Evolutionary conservation across 768 basidiomycete genomes (phyloP).

Genomic region (Royoungia palumana): DNA sequence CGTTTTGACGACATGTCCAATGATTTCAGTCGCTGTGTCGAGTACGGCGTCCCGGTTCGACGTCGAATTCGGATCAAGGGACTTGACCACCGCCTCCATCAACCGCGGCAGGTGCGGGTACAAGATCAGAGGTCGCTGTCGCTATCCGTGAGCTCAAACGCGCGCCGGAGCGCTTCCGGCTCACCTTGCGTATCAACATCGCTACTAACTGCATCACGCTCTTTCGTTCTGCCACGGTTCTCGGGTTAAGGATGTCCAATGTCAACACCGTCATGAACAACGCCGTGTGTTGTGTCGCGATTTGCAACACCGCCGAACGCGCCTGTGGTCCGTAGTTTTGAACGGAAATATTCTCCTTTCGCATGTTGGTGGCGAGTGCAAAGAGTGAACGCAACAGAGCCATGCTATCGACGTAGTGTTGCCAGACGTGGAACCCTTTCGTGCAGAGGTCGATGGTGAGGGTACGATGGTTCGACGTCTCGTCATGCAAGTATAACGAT

Average conservation of each 20-base stretch:
- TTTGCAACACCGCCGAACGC: slow-evolving; percentile 76
- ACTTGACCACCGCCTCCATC: slow-evolving; percentile 95
- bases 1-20: slow-evolving; percentile 94
- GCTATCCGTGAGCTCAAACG: background rate
- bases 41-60: slow-evolving; percentile 77
- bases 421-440: slow-evolving; percentile 92
- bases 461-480: slow-evolving; percentile 58
- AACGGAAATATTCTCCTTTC: slow-evolving; percentile 64
- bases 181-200: slow-evolving; percentile 86
- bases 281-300: slow-evolving; percentile 78
- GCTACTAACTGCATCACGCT: slow-evolving; percentile 92
- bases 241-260: slow-evolving; percentile 81
- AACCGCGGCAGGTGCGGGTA: slow-evolving; percentile 80
- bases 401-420: slow-evolving; percentile 88
- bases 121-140: slow-evolving; percentile 77
- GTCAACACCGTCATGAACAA: slow-evolving; percentile 93
- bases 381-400: slow-evolving; percentile 84
- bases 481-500: slow-evolving; percentile 70
- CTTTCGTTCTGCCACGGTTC: slow-evolving; percentile 72
- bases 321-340: slow-evolving; percentile 78
- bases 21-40: slow-evolving; percentile 89
- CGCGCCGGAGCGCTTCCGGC: background rate
- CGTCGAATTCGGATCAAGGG: slow-evolving; percentile 86
- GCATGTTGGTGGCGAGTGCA: slow-evolving; percentile 65
- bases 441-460: slow-evolving; percentile 88